Evolutionary conservation across 1,284 basidiomycete species (phyloP).

Genomic region (Leccinum griseonigrum): DNA sequence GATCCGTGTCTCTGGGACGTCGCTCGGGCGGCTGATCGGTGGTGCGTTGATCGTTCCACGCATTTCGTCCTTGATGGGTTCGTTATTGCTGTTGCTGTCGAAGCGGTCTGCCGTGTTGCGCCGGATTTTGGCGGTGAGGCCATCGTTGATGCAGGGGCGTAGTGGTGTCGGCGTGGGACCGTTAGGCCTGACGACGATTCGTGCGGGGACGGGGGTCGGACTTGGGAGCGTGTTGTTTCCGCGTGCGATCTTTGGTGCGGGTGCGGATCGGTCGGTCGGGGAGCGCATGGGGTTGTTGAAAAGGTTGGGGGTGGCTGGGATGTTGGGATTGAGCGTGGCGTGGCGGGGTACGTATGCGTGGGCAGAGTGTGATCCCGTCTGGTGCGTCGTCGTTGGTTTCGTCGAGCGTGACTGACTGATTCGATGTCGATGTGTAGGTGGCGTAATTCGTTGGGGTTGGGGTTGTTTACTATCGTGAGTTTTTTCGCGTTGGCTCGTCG

Average conservation of each 20-base stretch:
- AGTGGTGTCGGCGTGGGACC: conserved; percentile 13
- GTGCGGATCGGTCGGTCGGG: conserved; percentile 5
- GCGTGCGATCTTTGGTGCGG: conserved; percentile 13
- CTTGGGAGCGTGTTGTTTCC: conserved; percentile 7
- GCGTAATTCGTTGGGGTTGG: conserved; percentile 69
- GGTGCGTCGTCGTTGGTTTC: conserved; percentile 40
- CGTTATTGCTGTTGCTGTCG: conserved; percentile 54
- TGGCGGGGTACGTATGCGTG: conserved; percentile 58
- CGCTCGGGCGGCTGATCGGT: conserved; percentile 60
- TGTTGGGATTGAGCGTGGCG: conserved; percentile 44
- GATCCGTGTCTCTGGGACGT: conserved; percentile 53
- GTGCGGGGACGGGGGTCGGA: conserved; percentile 1
- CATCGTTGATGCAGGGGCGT: conserved; percentile 25
- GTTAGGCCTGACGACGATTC: conserved; percentile 14
- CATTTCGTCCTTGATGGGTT: conserved; percentile 64
- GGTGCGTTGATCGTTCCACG: conserved; percentile 65
- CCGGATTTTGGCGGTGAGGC: conserved; percentile 52
- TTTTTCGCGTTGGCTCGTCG: too few relatives aligned
- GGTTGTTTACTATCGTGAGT: conserved; percentile 52
- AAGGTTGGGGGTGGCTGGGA: conserved; percentile 33
- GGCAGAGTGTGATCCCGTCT: conserved; percentile 69
- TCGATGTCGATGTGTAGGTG: conserved; percentile 62
- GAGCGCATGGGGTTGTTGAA: conserved; percentile 23
- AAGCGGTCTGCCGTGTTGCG: conserved; percentile 46
- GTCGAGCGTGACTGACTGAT: background rate